Evolutionary conservation across 257 asterid species (phyloP).

Genomic region (Prunella vulgaris): DNA sequence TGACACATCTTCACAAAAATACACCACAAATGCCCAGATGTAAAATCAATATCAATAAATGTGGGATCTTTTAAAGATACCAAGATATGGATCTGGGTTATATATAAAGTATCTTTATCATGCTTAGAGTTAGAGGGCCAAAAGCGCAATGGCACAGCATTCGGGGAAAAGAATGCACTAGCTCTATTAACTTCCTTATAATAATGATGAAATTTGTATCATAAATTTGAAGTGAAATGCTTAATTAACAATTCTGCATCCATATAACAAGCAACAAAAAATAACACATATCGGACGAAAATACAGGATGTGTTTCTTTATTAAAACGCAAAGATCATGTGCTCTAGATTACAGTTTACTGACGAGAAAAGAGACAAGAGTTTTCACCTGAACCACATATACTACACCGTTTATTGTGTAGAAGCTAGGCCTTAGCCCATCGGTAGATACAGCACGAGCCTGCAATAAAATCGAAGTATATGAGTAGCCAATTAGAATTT

Average conservation of each 20-base stretch:
- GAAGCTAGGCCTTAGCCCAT: conserved; percentile 88
- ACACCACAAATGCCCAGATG: not conserved
- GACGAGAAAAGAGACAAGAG: conserved; percentile 4
- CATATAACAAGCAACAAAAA: not conserved
- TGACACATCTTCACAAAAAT: not conserved
- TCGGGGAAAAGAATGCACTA: not conserved
- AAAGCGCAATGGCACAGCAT: not conserved
- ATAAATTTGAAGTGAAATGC: not conserved
- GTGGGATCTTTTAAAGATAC: not conserved
- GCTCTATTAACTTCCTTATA: not conserved
- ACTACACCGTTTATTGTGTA: conserved; percentile 73
- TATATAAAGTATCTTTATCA: not conserved
- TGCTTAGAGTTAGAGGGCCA: not conserved
- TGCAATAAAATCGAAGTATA: conserved; percentile 22
- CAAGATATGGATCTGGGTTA: not conserved
- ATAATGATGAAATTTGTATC: not conserved
- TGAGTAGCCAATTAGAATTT: not conserved
- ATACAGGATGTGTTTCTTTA: not conserved
- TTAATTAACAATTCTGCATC: not conserved
- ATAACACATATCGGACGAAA: not conserved
- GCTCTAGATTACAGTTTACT: not conserved
- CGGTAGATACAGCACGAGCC: conserved; percentile 99
- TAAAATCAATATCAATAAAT: not conserved
- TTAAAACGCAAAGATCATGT: not conserved
- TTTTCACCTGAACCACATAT: conserved; percentile 77